Evolutionary conservation across 1,284 basidiomycete genomes (phyloP), one percentile per base, ranked within the genome.

Genomic region (Marasmius oreades): DNA sequence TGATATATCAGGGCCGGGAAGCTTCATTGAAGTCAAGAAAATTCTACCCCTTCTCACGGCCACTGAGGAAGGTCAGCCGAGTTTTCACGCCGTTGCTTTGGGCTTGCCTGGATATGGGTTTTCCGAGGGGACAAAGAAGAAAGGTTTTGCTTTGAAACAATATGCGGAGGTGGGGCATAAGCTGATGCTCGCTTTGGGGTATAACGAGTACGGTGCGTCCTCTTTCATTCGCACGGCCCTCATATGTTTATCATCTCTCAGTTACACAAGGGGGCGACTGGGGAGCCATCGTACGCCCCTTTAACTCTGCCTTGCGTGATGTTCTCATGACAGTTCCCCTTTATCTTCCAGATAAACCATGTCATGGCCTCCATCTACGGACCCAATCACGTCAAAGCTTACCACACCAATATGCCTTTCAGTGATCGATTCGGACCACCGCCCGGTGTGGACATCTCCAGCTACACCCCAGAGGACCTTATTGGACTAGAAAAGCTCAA

Each of bases 251-350:
- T 31, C 28, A 5, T 24, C 5, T 52, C 10, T 55, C 59, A 82
- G 79, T 78, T 16, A 73, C 74, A 0, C 77, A 83, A 66, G 81
- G 78, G 18, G 81, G 81, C 5, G 81, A 83, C 59, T 82, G 78
- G 80, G 81, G 80, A 45, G 62, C 62, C 53, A 1, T 66, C 0
- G 78, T 80, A 62, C 22, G 53, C 34, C 14, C 20, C 11, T 8
- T 33, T 22, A 7, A 18, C 31, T 23, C 26, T 34, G 10, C 31
- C 11, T 6, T 8, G 24, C n/a, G 20, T 18, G 45, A 7, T 34
- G 5, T 10, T 22, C 28, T 31, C 10, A 31, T 10, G 5, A 31
- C 10, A 10, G 18, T 44, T 16, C 24, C 53, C 14, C 34, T 37
- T 22, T 12, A 16, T 22, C 14, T 7, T 20, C 14, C 43, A 73